phyloP scores from a whole-genome alignment of 805 yeast genomes.

The Danielia oregonensis region DNA sequence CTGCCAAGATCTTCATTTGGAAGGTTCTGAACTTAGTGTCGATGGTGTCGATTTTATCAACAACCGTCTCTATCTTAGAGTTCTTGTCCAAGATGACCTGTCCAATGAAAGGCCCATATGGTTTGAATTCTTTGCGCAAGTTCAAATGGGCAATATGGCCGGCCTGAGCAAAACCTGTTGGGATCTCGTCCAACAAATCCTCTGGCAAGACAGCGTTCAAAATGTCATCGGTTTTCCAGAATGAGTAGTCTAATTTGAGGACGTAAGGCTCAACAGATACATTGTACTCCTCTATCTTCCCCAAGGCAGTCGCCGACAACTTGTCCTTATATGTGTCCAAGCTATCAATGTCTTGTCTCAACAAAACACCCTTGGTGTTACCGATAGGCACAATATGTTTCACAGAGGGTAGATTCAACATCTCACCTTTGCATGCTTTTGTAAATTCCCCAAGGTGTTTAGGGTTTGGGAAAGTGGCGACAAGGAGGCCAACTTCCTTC shows the following conservation, averaged over 20 bases:
- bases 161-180: conserved; percentile 86
- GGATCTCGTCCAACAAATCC: conserved; percentile 63
- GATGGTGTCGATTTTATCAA: conserved; percentile 83
- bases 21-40: conserved; percentile 89
- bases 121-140: conserved; percentile 76
- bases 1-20: conserved; percentile 91
- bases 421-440: conserved; percentile 53
- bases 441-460: conserved; percentile 55
- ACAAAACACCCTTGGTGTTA: conserved; percentile 51
- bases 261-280: conserved; percentile 50
- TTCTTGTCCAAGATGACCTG: conserved; percentile 88
- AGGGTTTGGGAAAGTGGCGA: conserved; percentile 69
- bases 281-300: conserved; percentile 44
- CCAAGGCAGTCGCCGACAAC: conserved; percentile 41
- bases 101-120: conserved; percentile 78
- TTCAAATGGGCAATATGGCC: conserved; percentile 97
- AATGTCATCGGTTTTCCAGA: conserved; percentile 90
- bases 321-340: conserved; percentile 33
- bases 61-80: conserved; percentile 79
- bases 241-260: conserved; percentile 61
- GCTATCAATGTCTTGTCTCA: conserved; percentile 48
- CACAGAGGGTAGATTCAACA: conserved; percentile 67
- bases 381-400: conserved; percentile 56
- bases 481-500: conserved; percentile 55
- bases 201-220: conserved; percentile 75